These are phyloP conservation scores for Chloridella minuta DNA, from an alignment of 352 stramenopile genomes.

Conservation along the genomic window DNA sequence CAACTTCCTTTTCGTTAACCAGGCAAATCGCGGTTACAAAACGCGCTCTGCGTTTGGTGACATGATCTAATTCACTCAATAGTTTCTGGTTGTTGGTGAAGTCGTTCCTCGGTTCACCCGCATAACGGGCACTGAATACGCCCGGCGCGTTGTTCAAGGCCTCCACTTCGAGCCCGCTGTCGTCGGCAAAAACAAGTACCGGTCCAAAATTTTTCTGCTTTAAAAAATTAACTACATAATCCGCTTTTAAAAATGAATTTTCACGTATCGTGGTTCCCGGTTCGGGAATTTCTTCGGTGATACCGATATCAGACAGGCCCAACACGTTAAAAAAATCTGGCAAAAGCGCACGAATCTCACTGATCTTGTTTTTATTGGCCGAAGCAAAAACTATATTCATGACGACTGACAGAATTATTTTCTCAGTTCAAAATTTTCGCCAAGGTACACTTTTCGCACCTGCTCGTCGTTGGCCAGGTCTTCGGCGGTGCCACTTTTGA, in stretches of 20 bases:
- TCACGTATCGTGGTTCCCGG: neutral
- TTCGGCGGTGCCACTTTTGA: neutral
- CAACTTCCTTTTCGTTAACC: neutral
- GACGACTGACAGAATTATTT: no score
- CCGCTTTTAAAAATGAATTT: constrained; percentile 4
- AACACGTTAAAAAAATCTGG: neutral
- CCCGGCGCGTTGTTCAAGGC: neutral
- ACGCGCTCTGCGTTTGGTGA: neutral
- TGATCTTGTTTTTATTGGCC: neutral
- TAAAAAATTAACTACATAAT: neutral
- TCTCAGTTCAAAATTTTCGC: constrained; percentile 1
- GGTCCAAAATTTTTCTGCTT: neutral
- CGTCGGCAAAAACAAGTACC: neutral
- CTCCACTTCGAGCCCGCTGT: neutral
- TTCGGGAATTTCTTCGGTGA: neutral
- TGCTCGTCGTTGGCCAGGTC: neutral
- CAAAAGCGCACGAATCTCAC: neutral
- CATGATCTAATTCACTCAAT: neutral
- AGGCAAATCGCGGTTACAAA: neutral
- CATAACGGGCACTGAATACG: neutral
- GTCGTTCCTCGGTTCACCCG: neutral
- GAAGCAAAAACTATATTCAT: neutral
- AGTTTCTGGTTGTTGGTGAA: neutral
- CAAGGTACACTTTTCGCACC: neutral
- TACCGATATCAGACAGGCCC: neutral